These are phyloP conservation scores for Lophiotrema nucula DNA, from an alignment of 495 filamentous ascomycete genomes.

Conservation along the genomic window DNA sequence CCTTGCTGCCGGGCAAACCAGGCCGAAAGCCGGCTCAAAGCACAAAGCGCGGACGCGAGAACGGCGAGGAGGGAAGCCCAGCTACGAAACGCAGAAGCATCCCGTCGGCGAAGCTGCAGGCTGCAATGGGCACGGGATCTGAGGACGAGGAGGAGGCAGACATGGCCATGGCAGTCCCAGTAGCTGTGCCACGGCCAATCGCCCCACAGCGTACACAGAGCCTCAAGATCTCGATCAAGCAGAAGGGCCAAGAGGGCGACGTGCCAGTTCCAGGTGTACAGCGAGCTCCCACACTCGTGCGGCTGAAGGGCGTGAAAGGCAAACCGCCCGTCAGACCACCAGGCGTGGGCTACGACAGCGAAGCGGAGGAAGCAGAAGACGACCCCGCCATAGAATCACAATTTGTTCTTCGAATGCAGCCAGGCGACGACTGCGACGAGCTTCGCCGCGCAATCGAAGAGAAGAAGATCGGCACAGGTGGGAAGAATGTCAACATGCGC, in stretches of 20 bases:
- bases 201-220: neutral
- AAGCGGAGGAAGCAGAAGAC: conserved; percentile 81
- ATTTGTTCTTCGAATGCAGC: conserved; percentile 83
- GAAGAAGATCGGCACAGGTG: conserved; percentile 70
- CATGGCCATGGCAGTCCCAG: neutral
- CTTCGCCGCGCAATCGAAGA: conserved; percentile 69
- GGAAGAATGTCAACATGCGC: conserved; percentile 71
- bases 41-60: conserved; percentile 50
- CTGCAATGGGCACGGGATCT: neutral
- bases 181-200: neutral
- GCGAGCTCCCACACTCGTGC: conserved; percentile 22
- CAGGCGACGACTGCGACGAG: conserved; percentile 80
- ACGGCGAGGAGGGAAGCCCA: conserved; percentile 41
- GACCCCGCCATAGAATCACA: conserved; percentile 87
- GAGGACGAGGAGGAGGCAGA: conserved; percentile 17
- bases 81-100: conserved; percentile 31
- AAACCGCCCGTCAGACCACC: conserved; percentile 61
- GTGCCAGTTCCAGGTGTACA: neutral
- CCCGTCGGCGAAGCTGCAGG: conserved; percentile 18
- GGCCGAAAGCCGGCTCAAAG: conserved; percentile 33
- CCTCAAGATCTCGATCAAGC: conserved; percentile 25
- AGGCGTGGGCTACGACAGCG: conserved; percentile 95
- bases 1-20: conserved; percentile 39
- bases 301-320: conserved; percentile 48
- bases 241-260: conserved; percentile 4